phyloP scores from a whole-genome alignment of 345 rosid genomes.

The Salix koriyanagi region DNA sequence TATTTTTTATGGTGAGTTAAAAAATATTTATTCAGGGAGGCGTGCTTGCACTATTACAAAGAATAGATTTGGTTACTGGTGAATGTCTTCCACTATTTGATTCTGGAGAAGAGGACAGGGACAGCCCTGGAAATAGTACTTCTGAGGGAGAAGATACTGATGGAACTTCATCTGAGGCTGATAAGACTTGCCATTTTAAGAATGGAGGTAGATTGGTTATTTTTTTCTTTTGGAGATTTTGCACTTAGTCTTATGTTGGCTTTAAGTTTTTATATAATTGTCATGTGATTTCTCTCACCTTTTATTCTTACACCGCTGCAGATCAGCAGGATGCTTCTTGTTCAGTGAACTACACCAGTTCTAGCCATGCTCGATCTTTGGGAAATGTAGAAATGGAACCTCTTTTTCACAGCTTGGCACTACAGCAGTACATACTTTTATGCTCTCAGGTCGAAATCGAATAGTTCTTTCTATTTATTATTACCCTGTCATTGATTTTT shows the following conservation, averaged over 20 bases:
- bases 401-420: conserved; percentile 61
- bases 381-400: conserved; percentile 40
- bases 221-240: neutral
- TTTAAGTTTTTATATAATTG: neutral
- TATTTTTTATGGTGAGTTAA: conserved; percentile 13
- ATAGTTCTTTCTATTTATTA: conserved; percentile 2
- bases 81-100: conserved; percentile 14
- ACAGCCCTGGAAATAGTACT: conserved; percentile 17
- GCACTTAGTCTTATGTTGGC: neutral
- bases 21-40: conserved; percentile 58
- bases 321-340: conserved; percentile 24
- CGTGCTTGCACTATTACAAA: conserved; percentile 59
- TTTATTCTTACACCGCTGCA: conserved; percentile 13
- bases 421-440: conserved; percentile 75
- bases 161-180: conserved; percentile 24
- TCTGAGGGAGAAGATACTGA: conserved; percentile 43
- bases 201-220: conserved; percentile 34
- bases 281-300: neutral
- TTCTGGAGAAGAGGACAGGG: conserved; percentile 27
- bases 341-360: conserved; percentile 13
- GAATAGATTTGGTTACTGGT: conserved; percentile 25
- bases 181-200: conserved; percentile 27
- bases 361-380: conserved; percentile 12
- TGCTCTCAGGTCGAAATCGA: conserved; percentile 66
- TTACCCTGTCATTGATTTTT: neutral